Evolutionary conservation across 2,329 filamentous ascomycete genomes (phyloP), one percentile per base, ranked within the genome.

Genomic region (Diaporthe nobilis): DNA sequence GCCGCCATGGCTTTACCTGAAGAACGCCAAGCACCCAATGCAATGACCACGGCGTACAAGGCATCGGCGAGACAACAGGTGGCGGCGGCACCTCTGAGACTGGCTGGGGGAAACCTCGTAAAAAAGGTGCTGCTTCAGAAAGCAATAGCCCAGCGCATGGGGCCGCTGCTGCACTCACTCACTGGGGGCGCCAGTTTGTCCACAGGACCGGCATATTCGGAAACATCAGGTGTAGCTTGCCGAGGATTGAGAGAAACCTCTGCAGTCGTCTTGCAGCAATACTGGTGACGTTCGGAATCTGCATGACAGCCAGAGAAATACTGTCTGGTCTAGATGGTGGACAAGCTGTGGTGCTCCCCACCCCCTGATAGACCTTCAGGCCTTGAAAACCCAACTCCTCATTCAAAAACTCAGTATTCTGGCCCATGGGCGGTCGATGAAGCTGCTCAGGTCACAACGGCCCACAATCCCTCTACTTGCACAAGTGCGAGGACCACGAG

Each of bases 121-220:
- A 73, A 68, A 22, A 63, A 55, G 34, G 49, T 39, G 49, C 28
- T 61, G 65, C 73, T 71, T 71, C 73, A 63, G 65, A 71, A 63
- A 53, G 31, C 65, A 49, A 28, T 63, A 63, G 44, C 25, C 17
- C 25, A 37, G 39, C 44, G 53, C 55, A 39, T 28, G 20, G 22
- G 57, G 55, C 44, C 39, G 51, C 22, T 53, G 60, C 13, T 67
- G 71, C 57, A 31, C n/a, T 63, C 44, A n/a, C 53, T 22, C 25
- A 20, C 42, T 39, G 63, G 63, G n/a, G 37, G n/a, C 44, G 10
- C 3, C 1, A 15, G 3, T 49, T 55, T 37, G 31, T 25, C 44
- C 31, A 34, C 6, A 22, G 17, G 34, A 28, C 34, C 42, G n/a
- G 25, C 13, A 55, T 22, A n/a, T 44, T 37, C 9, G 34, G 57